Conservation (phyloP, 2,329 filamentous ascomycete species). For the Alternaria arborescens region DNA sequence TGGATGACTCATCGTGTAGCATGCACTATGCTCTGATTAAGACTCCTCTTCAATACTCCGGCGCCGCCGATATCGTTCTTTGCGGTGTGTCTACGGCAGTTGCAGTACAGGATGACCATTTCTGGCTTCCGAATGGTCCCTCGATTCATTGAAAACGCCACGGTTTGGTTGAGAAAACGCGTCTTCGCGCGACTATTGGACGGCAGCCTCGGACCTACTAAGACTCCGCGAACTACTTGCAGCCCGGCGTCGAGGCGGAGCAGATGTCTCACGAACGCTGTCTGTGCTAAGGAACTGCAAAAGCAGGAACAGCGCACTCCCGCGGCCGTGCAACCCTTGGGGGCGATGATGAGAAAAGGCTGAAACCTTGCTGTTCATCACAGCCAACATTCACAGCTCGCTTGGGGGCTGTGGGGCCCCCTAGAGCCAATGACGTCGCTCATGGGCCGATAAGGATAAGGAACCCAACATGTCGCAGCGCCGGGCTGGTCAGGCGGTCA, state of each 20-base stretch:
- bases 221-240: constrained; percentile 5
- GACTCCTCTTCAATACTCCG: constrained; percentile 11
- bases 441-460: constrained; percentile 36
- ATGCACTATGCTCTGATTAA: not conserved
- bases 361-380: constrained; percentile 17
- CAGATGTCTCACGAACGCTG: constrained; percentile 16
- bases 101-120: not conserved
- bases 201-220: constrained; percentile 9
- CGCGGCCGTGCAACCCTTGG: constrained; percentile 25
- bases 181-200: constrained; percentile 17
- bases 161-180: constrained; percentile 6
- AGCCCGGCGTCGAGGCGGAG: constrained; percentile 18
- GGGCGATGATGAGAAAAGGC: constrained; percentile 11
- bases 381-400: constrained; percentile 23
- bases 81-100: constrained; percentile 7
- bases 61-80: constrained; percentile 19
- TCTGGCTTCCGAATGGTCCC: not conserved
- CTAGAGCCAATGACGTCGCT: constrained; percentile 33
- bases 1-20: not conserved
- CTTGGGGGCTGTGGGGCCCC: constrained; percentile 16
- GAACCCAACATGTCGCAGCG: constrained; percentile 14
- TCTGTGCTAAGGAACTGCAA: constrained; percentile 8
- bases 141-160: constrained; percentile 25
- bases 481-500: constrained; percentile 28
- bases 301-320: constrained; percentile 29